These are phyloP conservation scores for Picea sitchensis DNA, from an alignment of 75 land plant species.

Conservation along the genomic window DNA sequence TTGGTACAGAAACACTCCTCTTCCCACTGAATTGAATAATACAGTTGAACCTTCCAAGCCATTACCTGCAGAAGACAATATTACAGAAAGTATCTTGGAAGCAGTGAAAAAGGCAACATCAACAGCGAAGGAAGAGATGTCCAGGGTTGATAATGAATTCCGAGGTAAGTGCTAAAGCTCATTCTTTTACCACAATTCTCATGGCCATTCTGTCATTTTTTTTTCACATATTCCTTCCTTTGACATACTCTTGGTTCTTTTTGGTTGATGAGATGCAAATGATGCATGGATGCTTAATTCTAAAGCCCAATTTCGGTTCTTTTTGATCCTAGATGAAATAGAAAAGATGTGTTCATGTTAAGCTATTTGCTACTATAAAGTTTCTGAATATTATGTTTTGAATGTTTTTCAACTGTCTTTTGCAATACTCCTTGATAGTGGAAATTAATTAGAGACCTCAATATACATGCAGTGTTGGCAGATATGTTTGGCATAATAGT, in stretches of 20 bases:
- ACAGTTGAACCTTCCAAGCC: slow-evolving; percentile 8
- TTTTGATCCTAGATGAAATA: background rate
- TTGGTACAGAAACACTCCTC: background rate
- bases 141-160: background rate
- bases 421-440: background rate
- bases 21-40: background rate
- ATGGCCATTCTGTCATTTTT: background rate
- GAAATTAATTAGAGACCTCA: background rate
- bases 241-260: background rate
- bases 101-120: slow-evolving; percentile 3
- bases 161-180: slow-evolving; percentile 1
- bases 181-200: background rate
- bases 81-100: background rate
- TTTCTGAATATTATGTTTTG: background rate
- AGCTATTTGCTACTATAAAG: background rate
- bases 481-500: too few species aligned
- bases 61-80: background rate
- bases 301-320: background rate
- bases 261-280: background rate
- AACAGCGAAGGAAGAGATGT: slow-evolving; percentile 3
- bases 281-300: background rate
- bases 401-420: background rate
- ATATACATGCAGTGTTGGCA: too few species aligned
- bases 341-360: background rate
- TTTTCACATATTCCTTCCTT: background rate